Evolutionary conservation across 2,329 filamentous ascomycete species (phyloP).

Genomic region (Dothideomycetidae sp.): DNA sequence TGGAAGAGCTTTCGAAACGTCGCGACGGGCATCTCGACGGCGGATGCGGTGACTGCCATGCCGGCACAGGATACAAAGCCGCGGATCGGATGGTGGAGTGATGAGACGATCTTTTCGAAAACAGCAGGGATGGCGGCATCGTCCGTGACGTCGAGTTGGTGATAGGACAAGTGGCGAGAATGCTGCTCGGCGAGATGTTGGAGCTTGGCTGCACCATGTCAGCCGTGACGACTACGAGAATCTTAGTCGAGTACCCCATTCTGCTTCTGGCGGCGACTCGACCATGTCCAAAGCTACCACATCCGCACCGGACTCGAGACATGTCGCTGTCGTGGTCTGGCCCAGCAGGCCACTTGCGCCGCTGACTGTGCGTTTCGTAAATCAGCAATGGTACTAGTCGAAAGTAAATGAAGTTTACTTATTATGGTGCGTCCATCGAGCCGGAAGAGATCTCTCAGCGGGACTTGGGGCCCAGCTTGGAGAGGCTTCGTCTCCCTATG

Average conservation of each 20-base stretch:
- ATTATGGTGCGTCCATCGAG: constrained; percentile 3
- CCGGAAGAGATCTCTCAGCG: constrained; percentile 6
- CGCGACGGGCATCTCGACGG: constrained; percentile 21
- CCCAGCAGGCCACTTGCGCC: constrained; percentile 7
- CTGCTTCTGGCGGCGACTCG: background rate
- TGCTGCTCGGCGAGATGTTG: background rate
- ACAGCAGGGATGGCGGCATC: background rate
- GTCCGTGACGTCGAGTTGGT: constrained; percentile 5
- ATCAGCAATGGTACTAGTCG: too few species aligned
- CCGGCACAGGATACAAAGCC: constrained; percentile 18
- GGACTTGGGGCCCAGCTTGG: background rate
- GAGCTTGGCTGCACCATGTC: background rate
- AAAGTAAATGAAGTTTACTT: too few species aligned
- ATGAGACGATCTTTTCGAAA: background rate
- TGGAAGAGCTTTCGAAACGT: constrained; percentile 25
- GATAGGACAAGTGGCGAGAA: background rate
- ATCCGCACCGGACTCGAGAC: constrained; percentile 7
- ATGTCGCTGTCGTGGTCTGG: background rate
- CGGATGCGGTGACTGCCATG: constrained; percentile 17
- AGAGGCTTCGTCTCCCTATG: constrained; percentile 4
- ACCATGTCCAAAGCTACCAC: constrained; percentile 5
- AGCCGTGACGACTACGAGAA: background rate
- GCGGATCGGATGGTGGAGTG: constrained; percentile 1
- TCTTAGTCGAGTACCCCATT: background rate
- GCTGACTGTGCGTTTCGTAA: constrained; percentile 4